A percentile compares a stretch with the other conserved stretches of the same genome.
These are phyloP conservation scores for Xylaria sp. DNA, from an alignment of 2,329 filamentous ascomycete genomes.

Conservation along the genomic window DNA sequence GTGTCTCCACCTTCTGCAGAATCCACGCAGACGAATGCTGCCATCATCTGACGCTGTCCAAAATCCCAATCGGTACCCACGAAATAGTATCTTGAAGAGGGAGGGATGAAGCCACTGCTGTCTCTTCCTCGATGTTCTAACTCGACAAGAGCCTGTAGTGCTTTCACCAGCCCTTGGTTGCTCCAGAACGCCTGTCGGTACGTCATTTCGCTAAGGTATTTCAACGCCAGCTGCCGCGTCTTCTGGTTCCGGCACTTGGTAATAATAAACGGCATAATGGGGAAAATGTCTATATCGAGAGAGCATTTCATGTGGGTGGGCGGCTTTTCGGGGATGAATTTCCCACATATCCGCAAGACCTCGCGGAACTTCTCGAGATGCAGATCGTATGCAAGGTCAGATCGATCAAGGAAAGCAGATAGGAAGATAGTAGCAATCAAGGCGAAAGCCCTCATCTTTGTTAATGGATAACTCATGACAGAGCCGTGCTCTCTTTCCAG, in stretches of 20 bases:
- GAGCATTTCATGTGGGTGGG: constrained; percentile 18
- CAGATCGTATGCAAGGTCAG: constrained; percentile 26
- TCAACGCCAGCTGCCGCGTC: constrained; percentile 21
- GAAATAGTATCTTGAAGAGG: constrained; percentile 26
- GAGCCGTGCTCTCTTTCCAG: constrained; percentile 13
- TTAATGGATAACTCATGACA: constrained; percentile 6
- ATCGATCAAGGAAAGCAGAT: constrained; percentile 25
- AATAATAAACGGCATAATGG: constrained; percentile 27
- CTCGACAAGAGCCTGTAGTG: constrained; percentile 21
- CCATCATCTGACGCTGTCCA: constrained; percentile 19
- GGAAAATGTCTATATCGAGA: constrained; percentile 27
- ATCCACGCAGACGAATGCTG: constrained; percentile 20
- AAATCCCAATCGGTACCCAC: constrained; percentile 27
- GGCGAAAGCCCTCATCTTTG: constrained; percentile 21
- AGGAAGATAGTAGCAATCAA: constrained; percentile 22
- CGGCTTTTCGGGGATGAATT: constrained; percentile 19
- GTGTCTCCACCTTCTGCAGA: constrained; percentile 11
- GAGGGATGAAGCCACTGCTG: constrained; percentile 21
- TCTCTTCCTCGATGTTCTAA: constrained; percentile 24
- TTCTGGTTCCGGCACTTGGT: constrained; percentile 27
- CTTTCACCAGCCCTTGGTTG: constrained; percentile 24
- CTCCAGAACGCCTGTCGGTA: constrained; percentile 27
- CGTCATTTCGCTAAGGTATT: constrained; percentile 23
- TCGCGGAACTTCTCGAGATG: constrained; percentile 23
- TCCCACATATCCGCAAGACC: constrained; percentile 22